Conservation (phyloP, 441 rosid genomes). For the Bruguiera hainesii region DNA sequence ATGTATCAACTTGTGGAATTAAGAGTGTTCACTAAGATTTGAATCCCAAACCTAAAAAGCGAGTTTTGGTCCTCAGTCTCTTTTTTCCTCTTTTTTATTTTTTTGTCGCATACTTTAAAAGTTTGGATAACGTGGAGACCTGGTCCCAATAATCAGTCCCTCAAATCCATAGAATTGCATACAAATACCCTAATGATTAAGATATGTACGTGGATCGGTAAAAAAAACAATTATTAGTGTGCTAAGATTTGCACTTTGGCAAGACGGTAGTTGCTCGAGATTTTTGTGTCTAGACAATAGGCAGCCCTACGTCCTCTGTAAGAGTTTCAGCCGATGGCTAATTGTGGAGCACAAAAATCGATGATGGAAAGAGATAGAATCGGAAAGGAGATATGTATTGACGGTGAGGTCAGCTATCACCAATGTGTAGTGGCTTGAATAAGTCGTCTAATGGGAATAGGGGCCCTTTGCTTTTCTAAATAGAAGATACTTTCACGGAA, state of each 20-base stretch:
- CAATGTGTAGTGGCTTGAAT: slow-evolving; percentile 15
- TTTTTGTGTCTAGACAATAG: background rate
- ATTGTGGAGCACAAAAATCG: slow-evolving; percentile 22
- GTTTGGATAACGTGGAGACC: too few relatives aligned
- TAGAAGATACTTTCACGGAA: slow-evolving; percentile 4
- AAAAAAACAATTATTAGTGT: background rate
- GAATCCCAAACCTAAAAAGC: too few relatives aligned
- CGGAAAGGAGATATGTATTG: slow-evolving; percentile 15
- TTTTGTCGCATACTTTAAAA: too few relatives aligned
- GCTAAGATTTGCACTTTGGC: slow-evolving; percentile 1
- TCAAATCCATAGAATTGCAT: too few relatives aligned
- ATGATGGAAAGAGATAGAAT: slow-evolving; percentile 21
- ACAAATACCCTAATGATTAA: too few relatives aligned
- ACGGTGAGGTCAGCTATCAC: slow-evolving; percentile 40
- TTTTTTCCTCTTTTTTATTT: too few relatives aligned
- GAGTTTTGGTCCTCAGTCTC: too few relatives aligned
- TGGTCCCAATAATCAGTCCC: too few relatives aligned
- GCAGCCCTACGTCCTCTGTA: slow-evolving; percentile 14
- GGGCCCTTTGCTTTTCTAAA: slow-evolving; percentile 27
- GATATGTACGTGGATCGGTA: too few relatives aligned
- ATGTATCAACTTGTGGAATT: too few relatives aligned
- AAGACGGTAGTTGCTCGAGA: too few relatives aligned
- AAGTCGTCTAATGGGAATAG: slow-evolving; percentile 13
- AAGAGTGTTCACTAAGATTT: too few relatives aligned
- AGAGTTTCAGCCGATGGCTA: slow-evolving; percentile 20